Percentiles rank a stretch among this genome's conserved stretches.
These are phyloP conservation scores for Pelargonium australe DNA, from an alignment of 441 rosid genomes.

Conservation along the genomic window DNA sequence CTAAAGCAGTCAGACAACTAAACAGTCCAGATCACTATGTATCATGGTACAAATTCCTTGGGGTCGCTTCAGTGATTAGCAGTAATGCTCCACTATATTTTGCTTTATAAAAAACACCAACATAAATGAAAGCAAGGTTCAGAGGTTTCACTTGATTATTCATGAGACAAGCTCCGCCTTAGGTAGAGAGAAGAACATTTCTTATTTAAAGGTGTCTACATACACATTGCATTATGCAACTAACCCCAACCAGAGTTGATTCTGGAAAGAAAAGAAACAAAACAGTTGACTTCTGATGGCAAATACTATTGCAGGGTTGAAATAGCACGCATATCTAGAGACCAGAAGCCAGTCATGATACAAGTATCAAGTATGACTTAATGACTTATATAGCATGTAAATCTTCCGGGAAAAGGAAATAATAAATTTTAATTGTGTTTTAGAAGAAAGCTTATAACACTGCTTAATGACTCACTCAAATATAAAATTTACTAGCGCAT, in stretches of 20 bases:
- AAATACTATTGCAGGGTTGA: slow-evolving; percentile 3
- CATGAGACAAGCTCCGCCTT: not conserved
- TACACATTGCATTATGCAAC: not conserved
- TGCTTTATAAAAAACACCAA: not conserved
- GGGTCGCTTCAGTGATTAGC: not conserved
- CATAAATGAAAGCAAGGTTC: not conserved
- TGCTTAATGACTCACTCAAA: not conserved
- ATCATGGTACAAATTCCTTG: not conserved
- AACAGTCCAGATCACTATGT: not conserved
- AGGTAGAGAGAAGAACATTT: not conserved
- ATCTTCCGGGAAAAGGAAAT: not conserved
- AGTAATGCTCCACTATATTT: not conserved
- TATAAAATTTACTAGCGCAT: not conserved
- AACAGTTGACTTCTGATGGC: not conserved
- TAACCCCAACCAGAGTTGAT: not conserved
- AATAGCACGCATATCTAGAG: not conserved
- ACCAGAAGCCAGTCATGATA: not conserved
- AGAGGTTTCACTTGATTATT: not conserved
- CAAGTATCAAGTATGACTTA: not conserved
- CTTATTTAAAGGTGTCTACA: not conserved
- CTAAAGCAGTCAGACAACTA: not conserved
- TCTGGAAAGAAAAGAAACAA: not conserved
- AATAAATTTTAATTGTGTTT: not conserved
- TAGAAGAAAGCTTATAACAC: not conserved
- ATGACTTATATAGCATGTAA: not conserved